Base-by-base conservation (phyloP, 2,329 filamentous ascomycete species). In the Pyrenophora teres region DNA sequence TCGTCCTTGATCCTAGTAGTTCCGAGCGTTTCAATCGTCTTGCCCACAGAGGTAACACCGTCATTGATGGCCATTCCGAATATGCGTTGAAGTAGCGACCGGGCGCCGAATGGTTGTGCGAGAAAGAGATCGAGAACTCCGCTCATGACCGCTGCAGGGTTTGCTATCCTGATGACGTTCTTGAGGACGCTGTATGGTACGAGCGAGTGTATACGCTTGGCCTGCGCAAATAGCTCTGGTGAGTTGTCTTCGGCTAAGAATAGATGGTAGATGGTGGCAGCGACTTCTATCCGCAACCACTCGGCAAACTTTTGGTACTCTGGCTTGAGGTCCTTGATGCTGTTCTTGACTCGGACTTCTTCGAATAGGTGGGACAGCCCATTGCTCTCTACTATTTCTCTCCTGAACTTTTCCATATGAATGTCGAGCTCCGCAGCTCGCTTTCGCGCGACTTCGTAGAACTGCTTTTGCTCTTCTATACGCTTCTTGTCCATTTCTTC, bases 241-340 rank as follows among this genome's bases (percentile, higher is more conserved):
- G 93, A 97, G 74, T 99, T 99, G 76, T 99, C 94, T 73, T 99
- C 94, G 5, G 94, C 94, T 38, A 99, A 82, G 80, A 99, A 99
- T 30, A 99, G 80, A 73, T 99, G 94, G 70, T 99, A 99, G 52
- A 97, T 86, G 18, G 94, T 97, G 35, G 94, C 94, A 19, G 94
- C 94, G 41, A 99, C 87, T 76, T 99, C 94, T 67, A 99, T 99
- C 33, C 94, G 87, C 43, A 97, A 79, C 94, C 94, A 99, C 74
- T 99, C 94, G 15, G 93, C 93, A 70, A 99, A 97, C 72, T 97
- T 99, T 68, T 94, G 90, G 73, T 97, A 97, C 72, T 97, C 92
- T 9, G 95, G 87, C 68, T 90, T 96, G 46, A 99, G 82, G 62
- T 97, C 91, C 58, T 85, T 83, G 46, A 99, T 93, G 3, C 84